These are phyloP conservation scores for Cardamine resedifolia DNA, from an alignment of 345 rosid genomes.

Conservation along the genomic window DNA sequence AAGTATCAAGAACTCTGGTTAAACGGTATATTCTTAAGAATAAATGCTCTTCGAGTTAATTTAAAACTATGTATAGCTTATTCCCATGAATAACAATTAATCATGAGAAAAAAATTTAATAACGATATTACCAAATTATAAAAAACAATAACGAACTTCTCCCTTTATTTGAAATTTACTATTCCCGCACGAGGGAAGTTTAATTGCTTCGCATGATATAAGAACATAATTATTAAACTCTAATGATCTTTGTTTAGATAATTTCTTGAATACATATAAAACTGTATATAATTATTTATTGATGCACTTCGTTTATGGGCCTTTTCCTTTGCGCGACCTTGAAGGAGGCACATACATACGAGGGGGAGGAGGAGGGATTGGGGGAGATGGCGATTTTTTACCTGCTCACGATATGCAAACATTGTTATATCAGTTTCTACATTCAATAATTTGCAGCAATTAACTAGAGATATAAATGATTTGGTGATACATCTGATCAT, in stretches of 20 bases:
- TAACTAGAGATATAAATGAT: background rate
- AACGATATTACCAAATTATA: no score
- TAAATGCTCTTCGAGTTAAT: background rate
- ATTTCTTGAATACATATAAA: background rate
- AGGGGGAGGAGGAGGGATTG: slow-evolving; percentile 2
- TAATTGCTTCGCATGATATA: no score
- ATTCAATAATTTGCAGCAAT: background rate
- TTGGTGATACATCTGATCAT: background rate
- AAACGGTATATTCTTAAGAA: background rate
- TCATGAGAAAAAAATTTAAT: background rate
- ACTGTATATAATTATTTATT: no score
- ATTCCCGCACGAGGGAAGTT: no score
- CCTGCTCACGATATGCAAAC: background rate
- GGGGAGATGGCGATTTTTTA: background rate
- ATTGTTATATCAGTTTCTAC: background rate
- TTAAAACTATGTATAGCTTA: no score
- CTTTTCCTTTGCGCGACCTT: slow-evolving; percentile 9
- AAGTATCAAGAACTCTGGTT: background rate
- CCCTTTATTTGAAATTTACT: no score
- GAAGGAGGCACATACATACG: slow-evolving; percentile 3
- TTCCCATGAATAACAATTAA: background rate
- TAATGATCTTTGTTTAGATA: no score
- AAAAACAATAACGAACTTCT: no score
- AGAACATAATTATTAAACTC: no score
- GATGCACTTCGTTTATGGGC: background rate